Evolutionary conservation across 176 grass and related monocot genomes (phyloP), one percentile per base, ranked within the genome.

Genomic region (Phoenix roebelenii): DNA sequence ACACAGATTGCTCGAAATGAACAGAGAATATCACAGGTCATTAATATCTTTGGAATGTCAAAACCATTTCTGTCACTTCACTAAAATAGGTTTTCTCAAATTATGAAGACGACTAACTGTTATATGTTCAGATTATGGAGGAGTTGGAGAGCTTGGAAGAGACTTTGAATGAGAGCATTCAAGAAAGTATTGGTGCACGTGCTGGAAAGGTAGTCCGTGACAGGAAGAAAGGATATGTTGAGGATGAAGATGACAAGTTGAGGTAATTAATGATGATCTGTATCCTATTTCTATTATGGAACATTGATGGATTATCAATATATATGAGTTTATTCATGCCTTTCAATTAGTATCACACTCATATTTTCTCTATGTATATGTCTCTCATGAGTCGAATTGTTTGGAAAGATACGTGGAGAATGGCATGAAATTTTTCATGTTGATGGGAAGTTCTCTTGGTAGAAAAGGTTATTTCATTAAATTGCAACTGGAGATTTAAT

Each of bases 1-100:
- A 97, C 93, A 73, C 87, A 97, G 60, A 97, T 97, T 82, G 93
- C 87, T 71, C 76, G 93, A 51, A 97, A 97, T 85, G 93, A 97
- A 69, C 84, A 88, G 83, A 85, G 87, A 58, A 92, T 82, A 65
- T 80, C 84, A 77, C 84, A 97, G 87, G 93, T 88, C 49, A 10
- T 23, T 29, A 15, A 50, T 80, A 22, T 18, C 56, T 68, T 55
- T 35, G 35, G 35, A 10, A 56, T 56, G 22, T 44, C 24, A 15
- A 55, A 17, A 66, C 16, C 53, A 17, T 66, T 16, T 60, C 48
- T 18, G 22, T 50, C 12, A 49, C 50, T 64, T 14, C 5, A 23
- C 12, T 50, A 64, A 18, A 50, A 54, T 54, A n/a, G 3, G 0
- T 25, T 52, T 44, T 44, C 35, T 15, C 26, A 44, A 7, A 17